A percentile compares a stretch with the other conserved stretches of the same genome.
phyloP scores from a whole-genome alignment of 345 rosid genomes.

The Geranium rotundifolium region DNA sequence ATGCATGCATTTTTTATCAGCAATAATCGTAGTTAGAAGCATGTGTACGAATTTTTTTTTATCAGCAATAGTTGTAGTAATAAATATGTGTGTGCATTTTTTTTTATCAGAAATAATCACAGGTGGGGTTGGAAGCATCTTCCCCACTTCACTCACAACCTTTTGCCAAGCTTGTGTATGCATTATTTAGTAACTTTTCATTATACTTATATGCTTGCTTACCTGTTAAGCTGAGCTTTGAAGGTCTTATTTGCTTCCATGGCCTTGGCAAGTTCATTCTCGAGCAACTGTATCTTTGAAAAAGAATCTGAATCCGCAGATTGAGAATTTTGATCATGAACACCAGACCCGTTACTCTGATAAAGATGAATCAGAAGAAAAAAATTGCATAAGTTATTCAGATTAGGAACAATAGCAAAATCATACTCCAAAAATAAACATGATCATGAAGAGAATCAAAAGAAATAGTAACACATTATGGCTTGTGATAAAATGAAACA shows the following conservation, averaged over 20 bases:
- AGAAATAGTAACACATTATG: not conserved
- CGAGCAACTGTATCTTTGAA: not conserved
- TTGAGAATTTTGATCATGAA: not conserved
- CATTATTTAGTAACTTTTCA: not conserved
- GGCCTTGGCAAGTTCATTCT: not conserved
- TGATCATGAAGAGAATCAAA: not conserved
- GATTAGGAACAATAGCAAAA: too few species aligned
- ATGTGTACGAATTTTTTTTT: too few species aligned
- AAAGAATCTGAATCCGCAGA: not conserved
- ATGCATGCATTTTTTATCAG: too few species aligned
- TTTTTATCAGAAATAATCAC: too few species aligned
- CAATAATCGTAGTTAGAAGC: too few species aligned
- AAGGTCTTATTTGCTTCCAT: not conserved
- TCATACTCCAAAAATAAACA: not conserved
- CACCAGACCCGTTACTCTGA: not conserved
- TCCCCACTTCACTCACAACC: too few species aligned
- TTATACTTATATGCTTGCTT: too few species aligned
- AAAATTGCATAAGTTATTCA: too few species aligned
- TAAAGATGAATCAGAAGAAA: not conserved
- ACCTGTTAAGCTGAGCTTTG: not conserved
- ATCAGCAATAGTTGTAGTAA: too few species aligned
- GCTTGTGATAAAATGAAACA: not conserved
- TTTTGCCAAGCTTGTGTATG: too few species aligned
- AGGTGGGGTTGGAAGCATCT: too few species aligned
- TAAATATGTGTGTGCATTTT: too few species aligned